Evolutionary conservation across 148 eudicot species (phyloP).

Genomic region (Rhododendron williamsianum): DNA sequence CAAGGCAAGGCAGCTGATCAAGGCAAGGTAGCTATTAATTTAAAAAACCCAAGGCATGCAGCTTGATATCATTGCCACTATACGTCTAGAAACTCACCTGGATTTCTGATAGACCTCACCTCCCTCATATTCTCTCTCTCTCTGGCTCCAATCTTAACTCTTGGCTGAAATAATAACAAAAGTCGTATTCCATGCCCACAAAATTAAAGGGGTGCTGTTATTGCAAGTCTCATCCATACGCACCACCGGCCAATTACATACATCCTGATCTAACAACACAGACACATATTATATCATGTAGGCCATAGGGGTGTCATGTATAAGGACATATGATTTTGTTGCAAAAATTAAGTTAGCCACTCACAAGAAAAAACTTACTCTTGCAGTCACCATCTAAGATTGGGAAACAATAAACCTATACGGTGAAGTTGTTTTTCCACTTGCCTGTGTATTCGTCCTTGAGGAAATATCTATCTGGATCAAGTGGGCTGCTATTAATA

Average conservation of each 20-base stretch:
- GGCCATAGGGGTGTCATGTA: background rate
- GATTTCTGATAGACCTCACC: background rate
- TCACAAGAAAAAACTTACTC: background rate
- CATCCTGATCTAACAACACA: background rate
- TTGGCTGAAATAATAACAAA: background rate
- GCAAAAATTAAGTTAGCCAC: background rate
- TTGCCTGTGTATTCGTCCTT: background rate
- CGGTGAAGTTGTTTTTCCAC: background rate
- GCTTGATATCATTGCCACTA: no score
- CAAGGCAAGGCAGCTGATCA: no score
- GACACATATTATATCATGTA: background rate
- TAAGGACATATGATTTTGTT: background rate
- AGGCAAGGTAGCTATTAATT: no score
- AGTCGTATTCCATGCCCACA: no score
- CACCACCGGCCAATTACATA: background rate
- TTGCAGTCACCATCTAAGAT: background rate
- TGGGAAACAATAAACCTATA: no score
- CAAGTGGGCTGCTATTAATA: background rate
- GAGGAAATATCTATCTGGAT: background rate
- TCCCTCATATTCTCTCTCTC: background rate
- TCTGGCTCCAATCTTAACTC: background rate
- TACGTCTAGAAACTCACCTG: background rate
- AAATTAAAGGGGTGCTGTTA: background rate
- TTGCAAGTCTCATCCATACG: background rate
- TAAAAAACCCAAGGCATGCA: no score